Evolutionary conservation across 2,329 filamentous ascomycete genomes (phyloP), one percentile per base, ranked within the genome.

Genomic region (Alternaria conjuncta): DNA sequence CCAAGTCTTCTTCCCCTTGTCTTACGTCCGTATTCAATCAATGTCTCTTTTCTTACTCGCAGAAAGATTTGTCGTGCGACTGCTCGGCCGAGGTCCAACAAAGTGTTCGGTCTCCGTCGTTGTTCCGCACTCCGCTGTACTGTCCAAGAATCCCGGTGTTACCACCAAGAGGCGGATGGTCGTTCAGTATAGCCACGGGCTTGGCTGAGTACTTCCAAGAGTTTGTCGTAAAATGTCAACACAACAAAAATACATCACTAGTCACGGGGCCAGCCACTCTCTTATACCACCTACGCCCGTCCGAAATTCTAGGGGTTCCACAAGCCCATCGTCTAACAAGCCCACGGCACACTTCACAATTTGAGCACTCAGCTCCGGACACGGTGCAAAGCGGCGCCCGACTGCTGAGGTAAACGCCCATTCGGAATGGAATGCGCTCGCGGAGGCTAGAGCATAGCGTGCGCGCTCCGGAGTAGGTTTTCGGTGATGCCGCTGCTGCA

Each of bases 401-500:
- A 54, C 25, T 21, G 50, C 44, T 60, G 20, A 54, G 50, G 50
- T 55, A n/a, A 18, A 18, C 57, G 55, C 30, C 26, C 43, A 30
- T 54, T 36, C 20, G 53, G 32, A 32, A 32, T 1, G 30, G 30
- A 15, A 41, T 32, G 36, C 25, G 53, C 36, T 55, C 21, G 36
- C 21, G 49, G n/a, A 55, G 41, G 49, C 57, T 60, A 47, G 18
- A 26, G 28, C 32, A 36, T 36, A 36, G 32, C 32, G 32, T 36
- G 32, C 41, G 43, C n/a, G n/a, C n/a, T n/a, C n/a, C n/a, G n/a
- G n/a, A n/a, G n/a, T 20, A 36, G 28, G 25, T 6, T 50, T 28
- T 63, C 60, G 60, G 60, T 45, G 60, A 63, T 51, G 56, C 56
- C 56, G 60, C 36, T 36, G 50, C 46, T 51, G 41, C 56, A 32